Evolutionary conservation across 2,329 filamentous ascomycete species (phyloP).

Genomic region (Penicillium sp.): DNA sequence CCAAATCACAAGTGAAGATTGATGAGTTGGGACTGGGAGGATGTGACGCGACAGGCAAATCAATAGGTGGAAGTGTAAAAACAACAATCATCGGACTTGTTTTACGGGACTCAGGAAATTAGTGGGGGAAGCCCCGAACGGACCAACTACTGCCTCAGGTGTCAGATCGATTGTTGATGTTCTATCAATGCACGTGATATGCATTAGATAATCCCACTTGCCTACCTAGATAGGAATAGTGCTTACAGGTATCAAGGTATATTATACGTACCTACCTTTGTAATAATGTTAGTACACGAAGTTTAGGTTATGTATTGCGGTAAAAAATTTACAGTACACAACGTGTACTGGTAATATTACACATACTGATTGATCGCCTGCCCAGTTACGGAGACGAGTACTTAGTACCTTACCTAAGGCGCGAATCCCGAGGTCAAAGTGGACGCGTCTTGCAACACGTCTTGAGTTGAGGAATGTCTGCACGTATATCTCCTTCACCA

Average conservation of each 20-base stretch:
- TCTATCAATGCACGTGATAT: no score
- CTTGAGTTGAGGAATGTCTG: slow-evolving; percentile 1
- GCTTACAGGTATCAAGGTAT: no score
- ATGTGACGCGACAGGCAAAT: slow-evolving; percentile 4
- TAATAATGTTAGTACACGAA: no score
- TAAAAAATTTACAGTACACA: no score
- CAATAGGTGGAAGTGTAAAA: not conserved
- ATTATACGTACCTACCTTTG: no score
- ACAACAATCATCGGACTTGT: slow-evolving; percentile 16
- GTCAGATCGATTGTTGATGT: not conserved
- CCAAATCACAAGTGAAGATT: not conserved
- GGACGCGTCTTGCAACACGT: slow-evolving; percentile 6
- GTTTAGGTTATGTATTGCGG: no score
- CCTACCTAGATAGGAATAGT: no score
- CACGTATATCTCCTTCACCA: not conserved
- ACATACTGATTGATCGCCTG: no score
- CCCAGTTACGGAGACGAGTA: no score
- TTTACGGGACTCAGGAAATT: slow-evolving; percentile 24
- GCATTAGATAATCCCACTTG: no score
- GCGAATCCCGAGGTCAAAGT: not conserved
- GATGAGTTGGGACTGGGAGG: not conserved
- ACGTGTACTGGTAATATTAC: no score
- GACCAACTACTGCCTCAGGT: slow-evolving; percentile 14
- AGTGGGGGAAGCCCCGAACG: slow-evolving; percentile 8
- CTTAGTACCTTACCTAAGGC: slow-evolving; percentile 9